phyloP scores from a whole-genome alignment of 495 filamentous ascomycete species.

The Podospora comata region DNA sequence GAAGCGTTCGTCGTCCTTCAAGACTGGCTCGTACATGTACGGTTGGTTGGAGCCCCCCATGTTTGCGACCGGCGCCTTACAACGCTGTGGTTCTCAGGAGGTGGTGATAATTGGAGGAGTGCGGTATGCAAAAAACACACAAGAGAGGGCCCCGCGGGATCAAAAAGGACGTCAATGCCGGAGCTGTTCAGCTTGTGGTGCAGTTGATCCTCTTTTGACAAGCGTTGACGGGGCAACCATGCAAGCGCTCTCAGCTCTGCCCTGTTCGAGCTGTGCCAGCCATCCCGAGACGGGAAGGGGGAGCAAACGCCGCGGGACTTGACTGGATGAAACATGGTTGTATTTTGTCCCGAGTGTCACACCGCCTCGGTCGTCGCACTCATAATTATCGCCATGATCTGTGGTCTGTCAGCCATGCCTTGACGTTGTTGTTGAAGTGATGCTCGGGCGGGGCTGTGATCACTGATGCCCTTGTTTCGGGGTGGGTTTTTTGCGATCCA shows the following conservation, averaged over 20 bases:
- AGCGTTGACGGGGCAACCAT: conserved; percentile 20
- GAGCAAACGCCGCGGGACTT: not conserved
- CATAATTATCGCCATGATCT: not conserved
- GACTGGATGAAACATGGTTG: not conserved
- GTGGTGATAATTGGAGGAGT: not conserved
- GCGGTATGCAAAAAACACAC: not conserved
- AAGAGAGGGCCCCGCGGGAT: not conserved
- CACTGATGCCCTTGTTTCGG: not conserved
- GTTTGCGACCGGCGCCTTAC: conserved; percentile 25
- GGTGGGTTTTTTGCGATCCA: not conserved
- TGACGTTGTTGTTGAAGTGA: not conserved
- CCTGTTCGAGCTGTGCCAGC: not conserved
- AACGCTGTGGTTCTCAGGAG: not conserved
- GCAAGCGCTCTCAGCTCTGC: conserved; percentile 9
- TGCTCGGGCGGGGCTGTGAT: too few relatives aligned
- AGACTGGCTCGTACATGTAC: conserved; percentile 67
- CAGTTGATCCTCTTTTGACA: not conserved
- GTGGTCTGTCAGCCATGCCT: not conserved
- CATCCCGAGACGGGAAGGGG: not conserved
- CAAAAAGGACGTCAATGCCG: not conserved
- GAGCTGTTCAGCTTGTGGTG: not conserved
- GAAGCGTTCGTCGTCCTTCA: conserved; percentile 42
- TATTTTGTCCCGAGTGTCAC: too few relatives aligned
- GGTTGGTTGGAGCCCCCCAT: conserved; percentile 57
- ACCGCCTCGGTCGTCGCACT: not conserved